These are phyloP conservation scores for Pyrus hybrid DNA, from an alignment of 331 rosid species.

Conservation along the genomic window DNA sequence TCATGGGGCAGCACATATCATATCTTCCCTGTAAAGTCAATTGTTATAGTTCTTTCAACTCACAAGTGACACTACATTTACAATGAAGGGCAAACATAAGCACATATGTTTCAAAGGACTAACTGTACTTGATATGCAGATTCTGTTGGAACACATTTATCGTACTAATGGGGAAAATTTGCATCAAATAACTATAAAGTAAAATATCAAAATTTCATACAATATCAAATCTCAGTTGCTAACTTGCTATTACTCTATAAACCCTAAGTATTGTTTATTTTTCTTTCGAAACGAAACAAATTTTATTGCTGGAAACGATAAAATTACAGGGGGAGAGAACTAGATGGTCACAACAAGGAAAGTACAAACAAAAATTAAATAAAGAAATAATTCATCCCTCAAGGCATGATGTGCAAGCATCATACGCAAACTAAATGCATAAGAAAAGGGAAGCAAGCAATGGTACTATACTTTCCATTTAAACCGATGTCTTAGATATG, in stretches of 20 bases:
- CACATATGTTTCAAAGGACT: background rate
- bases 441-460: background rate
- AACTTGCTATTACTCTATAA: background rate
- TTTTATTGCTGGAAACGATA: no score
- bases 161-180: background rate
- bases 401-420: background rate
- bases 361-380: no score
- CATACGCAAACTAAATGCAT: background rate
- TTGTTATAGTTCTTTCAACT: background rate
- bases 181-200: background rate
- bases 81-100: background rate
- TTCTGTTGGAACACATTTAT: background rate
- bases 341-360: no score
- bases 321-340: no score
- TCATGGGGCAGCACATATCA: slow-evolving; percentile 89
- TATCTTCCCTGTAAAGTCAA: slow-evolving; percentile 71
- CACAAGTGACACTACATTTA: background rate
- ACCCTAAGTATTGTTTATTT: no score
- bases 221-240: background rate
- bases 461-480: background rate
- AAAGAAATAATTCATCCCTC: background rate
- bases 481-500: background rate
- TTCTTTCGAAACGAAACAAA: no score
- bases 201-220: background rate
- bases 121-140: background rate